Evolutionary conservation across 2,329 filamentous ascomycete genomes (phyloP).

Genomic region (Claviceps maximensis): DNA sequence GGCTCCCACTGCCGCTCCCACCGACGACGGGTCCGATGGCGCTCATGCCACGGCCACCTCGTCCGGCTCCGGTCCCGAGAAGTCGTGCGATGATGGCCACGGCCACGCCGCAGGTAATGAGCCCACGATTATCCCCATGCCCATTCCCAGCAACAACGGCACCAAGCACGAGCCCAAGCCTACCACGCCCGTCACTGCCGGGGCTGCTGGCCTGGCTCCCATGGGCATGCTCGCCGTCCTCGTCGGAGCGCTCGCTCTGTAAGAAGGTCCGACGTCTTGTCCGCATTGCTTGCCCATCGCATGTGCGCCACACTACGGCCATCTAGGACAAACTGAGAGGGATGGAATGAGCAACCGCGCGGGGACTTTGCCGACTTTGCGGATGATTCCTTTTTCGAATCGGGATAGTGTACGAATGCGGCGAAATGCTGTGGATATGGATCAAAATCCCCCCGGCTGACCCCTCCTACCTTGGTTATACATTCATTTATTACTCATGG

Average conservation of each 20-base stretch:
- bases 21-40: not conserved
- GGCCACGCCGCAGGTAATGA: not conserved
- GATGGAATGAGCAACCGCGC: too few species aligned
- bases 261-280: conserved; percentile 8
- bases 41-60: not conserved
- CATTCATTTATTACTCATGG: not conserved
- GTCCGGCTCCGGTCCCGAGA: not conserved
- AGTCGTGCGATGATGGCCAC: not conserved
- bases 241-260: conserved; percentile 23
- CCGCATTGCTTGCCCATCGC: not conserved
- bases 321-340: too few species aligned
- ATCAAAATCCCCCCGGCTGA: not conserved
- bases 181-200: conserved; percentile 12
- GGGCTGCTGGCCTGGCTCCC: conserved; percentile 18
- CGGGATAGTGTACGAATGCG: not conserved
- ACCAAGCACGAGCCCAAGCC: conserved; percentile 6
- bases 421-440: conserved; percentile 1
- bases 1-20: not conserved
- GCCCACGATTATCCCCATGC: not conserved
- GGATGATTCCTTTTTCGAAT: not conserved
- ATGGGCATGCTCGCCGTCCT: conserved; percentile 21
- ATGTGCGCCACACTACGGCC: not conserved
- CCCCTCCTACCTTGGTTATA: not conserved
- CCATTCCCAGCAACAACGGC: conserved; percentile 5
- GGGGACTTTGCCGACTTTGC: not conserved